Evolutionary conservation across 768 basidiomycete genomes (phyloP), one percentile per base, ranked within the genome.

Genomic region (Symmetrospora coprosmae): DNA sequence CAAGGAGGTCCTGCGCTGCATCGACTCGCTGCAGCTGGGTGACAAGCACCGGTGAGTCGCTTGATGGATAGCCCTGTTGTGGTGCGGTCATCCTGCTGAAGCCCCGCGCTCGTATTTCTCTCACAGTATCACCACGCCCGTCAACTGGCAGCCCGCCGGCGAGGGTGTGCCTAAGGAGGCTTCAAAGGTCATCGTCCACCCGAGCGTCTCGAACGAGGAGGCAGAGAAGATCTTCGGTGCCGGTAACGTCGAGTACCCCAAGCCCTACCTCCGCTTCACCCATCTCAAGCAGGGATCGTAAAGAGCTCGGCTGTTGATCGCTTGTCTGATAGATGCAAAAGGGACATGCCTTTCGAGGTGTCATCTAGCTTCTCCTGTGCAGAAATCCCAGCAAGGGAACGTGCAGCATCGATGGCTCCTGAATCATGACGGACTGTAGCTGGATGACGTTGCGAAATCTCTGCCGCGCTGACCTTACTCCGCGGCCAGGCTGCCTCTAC

Each of bases 71-170:
- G n/a, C n/a, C n/a, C n/a, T n/a, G n/a, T n/a, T n/a, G n/a, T n/a
- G n/a, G n/a, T n/a, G n/a, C n/a, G n/a, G n/a, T n/a, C 59, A 43
- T 46, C 23, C 30, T 11, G 23, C 37, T 33, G 51, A 19, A 14
- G 16, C 28, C 33, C 3, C 7, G 7, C n/a, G 16, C 14, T 50
- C 17, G 16, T 17, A 34, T 64, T 67, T 50, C 68, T 34, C 85
- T n/a, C n/a, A n/a, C n/a, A 21, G 43, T 3, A 47, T 87, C 75
- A 86, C 83, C 74, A 77, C 86, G 73, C 67, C 48, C 33, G 91
- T 86, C 56, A 90, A 94, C 80, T 96, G 92, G 92, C 81, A 83
- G 65, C 83, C 83, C 72, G 89, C 89, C 40, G 84, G 91, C 3
- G 84, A 90, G 71, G 13, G 38, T 39, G 13, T 39, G 14, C 38